Evolutionary conservation across 2,329 filamentous ascomycete species (phyloP), one percentile per base, ranked within the genome.

Genomic region (Aspergillus brasiliensis): DNA sequence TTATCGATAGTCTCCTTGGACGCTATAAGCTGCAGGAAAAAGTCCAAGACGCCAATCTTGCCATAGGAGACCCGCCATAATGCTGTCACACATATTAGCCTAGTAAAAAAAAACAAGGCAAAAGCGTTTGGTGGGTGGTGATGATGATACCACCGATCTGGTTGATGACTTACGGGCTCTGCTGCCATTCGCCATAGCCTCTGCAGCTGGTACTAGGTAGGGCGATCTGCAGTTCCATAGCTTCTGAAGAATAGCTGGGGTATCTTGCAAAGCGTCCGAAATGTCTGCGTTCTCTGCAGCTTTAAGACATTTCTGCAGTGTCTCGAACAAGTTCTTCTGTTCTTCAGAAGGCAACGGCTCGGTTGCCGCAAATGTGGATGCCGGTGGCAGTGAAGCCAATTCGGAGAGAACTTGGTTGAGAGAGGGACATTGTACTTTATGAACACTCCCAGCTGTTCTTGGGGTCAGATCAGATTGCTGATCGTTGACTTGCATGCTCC

Each of bases 171-270:
- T 65, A 80, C 78, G 69, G 51, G 78, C 73, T 67, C 78, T 73
- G 65, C 78, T 79, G 21, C 71, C 75, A 64, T 80, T 76, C 17
- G 78, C 78, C 54, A 80, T 58, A 37, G 72, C 62, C 56, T 79
- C 76, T 10, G 76, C 69, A 8, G 72, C 75, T 58, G 69, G 70
- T 10, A 66, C 61, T 68, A 80, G 61, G 51, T 73, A 72, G 5
- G 65, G 62, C 1, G 77, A 79, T 49, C 69, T 69, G 58, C 67
- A 72, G 51, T 66, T 62, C 77, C 76, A 79, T 19, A 80, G 64
- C 55, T 72, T 68, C 42, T 70, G 62, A 49, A 80, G 61, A 27
- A 70, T 71, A 19, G 60, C 56, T 56, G 62, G 67, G 15, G 75
- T 71, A 17, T 57, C 69, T 54, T 69, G 62, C 42, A 78, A 60